Base-by-base conservation (phyloP, 495 filamentous ascomycete species). In the Thermochaetoides thermophila region DNA sequence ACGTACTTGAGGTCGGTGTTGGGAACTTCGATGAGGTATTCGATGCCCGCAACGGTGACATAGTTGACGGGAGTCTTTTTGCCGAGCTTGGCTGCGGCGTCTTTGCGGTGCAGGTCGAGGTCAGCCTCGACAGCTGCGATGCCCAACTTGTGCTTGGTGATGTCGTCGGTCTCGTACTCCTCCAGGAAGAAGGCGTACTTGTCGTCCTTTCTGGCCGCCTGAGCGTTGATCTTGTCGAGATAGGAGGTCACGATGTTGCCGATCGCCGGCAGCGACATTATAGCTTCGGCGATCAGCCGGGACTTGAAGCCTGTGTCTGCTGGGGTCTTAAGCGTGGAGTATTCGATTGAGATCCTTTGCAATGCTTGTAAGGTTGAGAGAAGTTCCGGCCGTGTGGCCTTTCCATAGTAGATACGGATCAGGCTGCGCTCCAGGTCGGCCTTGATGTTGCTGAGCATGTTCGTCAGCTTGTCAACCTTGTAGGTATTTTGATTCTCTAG, bases 401-500 rank as follows among this genome's bases (percentile, higher is more conserved):
- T 89, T 11, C 82, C 81, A 51, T 99, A 99, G 59, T 95, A 99
- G 25, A 99, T 94, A 13, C 89, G 69, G 47, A 96, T 89, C 25
- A 99, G 57, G 29, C 78, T 84, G 43, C 84, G 81, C 51, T 99
- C 89, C 7, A 99, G 67, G 47, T 99, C 89, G 32, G 68, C 75
- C 45, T 68, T 81, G 42, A 78, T 77, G 33, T 69, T 81, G 21
- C 55, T 53, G 5, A 99, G 64, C 22, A 95, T 50, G 26, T 61
- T 56, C 33, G 67, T 76, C 3, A 95, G 45, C 38, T 78, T 79
- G 39, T 92, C 84, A 3, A 84, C 73, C 26, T 70, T 67, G 20
- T 61, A 44, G 0, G 72, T 76, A 20, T 68, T 72, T 31, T 74
- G 61, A 29, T 73, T 66, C 23, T 76, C 64, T n/a, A 75, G 73